phyloP scores from a whole-genome alignment of 257 asterid species.

The Petrea volubilis region DNA sequence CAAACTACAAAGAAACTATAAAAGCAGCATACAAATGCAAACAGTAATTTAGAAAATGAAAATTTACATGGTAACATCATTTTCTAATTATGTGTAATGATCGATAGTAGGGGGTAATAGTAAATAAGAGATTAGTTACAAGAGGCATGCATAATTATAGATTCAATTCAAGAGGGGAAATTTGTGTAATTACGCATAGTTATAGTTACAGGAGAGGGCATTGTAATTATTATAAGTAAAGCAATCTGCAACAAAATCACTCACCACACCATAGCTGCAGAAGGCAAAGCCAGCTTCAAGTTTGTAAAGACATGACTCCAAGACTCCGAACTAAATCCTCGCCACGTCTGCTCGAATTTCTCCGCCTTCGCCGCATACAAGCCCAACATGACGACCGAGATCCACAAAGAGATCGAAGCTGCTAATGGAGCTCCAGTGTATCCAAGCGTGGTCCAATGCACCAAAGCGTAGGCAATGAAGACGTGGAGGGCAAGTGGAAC shows the following conservation, averaged over 20 bases:
- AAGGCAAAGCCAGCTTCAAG: slow-evolving; percentile 64
- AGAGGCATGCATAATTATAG: no score
- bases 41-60: no score
- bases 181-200: neutral
- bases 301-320: slow-evolving; percentile 25
- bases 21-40: no score
- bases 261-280: slow-evolving; percentile 83
- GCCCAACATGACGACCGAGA: slow-evolving; percentile 48
- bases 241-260: slow-evolving; percentile 11
- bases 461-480: slow-evolving; percentile 52
- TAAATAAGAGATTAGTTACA: no score
- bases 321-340: slow-evolving; percentile 49
- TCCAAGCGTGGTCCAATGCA: slow-evolving; percentile 46
- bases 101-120: no score
- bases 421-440: slow-evolving; percentile 64
- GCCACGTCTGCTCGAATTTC: slow-evolving; percentile 50
- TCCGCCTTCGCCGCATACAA: slow-evolving; percentile 38
- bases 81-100: no score
- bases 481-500: slow-evolving; percentile 51
- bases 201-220: no score
- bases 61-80: no score
- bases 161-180: no score
- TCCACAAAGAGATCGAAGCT: slow-evolving; percentile 65
- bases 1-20: no score
- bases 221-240: neutral